Evolutionary conservation across 495 filamentous ascomycete genomes (phyloP), one percentile per base, ranked within the genome.

Genomic region (Penicillium goetzii): DNA sequence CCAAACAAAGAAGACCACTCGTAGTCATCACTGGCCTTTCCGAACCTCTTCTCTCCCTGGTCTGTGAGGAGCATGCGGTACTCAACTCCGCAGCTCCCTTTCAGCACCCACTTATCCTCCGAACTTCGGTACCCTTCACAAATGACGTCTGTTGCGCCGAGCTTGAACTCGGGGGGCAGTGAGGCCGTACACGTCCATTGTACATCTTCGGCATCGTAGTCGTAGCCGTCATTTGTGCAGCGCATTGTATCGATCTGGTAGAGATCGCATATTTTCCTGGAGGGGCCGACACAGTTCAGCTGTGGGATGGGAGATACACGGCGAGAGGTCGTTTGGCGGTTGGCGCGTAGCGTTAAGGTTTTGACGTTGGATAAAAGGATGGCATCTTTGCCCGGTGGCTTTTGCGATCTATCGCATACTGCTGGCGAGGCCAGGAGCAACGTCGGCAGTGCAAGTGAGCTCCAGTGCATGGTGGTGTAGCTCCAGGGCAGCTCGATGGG

Each of bases 31-130:
- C 47, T 50, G 12, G 53, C 59, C 63, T 56, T 71, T 0, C 89
- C 89, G 67, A 88, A 93, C 69, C 80, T 86, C 67, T 85, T 71
- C 78, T 94, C 88, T 4, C 95, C 94, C n/a, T 81, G 72, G 19
- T 92, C 90, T 4, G 93, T 99, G 36, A 99, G 76, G 1, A 89
- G 67, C 9, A 99, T 72, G 4, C 91, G 81, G 73, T 98, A 99
- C 74, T 99, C 93, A 12, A 97, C 94, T 2, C 92, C 95, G 76
- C 95, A 99, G 69, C 86, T 92, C 4, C 95, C 94, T 63, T 91
- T 91, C 19, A 99, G 78, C 5, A 98, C 84, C 77, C 92, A 95
- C 0, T 84, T 83, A 71, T 99, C 95, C 21, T 92, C 85, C 0
- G 89, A 76, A 12, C 72, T 76, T 19, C 84, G 80, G 75, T 97